A percentile compares a stretch with the other conserved stretches of the same genome.
Evolutionary conservation across 1,284 basidiomycete species (phyloP).

Genomic region (Phylloporus gajari): DNA sequence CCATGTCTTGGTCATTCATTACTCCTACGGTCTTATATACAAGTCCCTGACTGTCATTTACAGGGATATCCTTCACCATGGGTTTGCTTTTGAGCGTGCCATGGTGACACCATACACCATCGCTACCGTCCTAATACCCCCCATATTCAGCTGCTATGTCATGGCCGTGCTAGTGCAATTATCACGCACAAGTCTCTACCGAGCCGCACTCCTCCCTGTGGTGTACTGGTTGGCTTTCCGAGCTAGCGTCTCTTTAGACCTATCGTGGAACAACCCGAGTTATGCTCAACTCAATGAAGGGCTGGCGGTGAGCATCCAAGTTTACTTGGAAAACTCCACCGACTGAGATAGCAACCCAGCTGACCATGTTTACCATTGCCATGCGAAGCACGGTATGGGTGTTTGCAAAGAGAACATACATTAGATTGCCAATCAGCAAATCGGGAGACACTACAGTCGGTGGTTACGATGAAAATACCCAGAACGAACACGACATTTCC

Average conservation of each 20-base stretch:
- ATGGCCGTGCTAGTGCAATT: constrained; percentile 47
- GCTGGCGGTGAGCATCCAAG: constrained; percentile 29
- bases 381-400: constrained; percentile 41
- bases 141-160: constrained; percentile 26
- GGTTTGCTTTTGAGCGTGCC: constrained; percentile 28
- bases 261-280: constrained; percentile 29
- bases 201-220: constrained; percentile 38
- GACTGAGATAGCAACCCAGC: constrained; percentile 19
- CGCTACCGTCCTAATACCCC: constrained; percentile 31
- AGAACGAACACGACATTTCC: neutral
- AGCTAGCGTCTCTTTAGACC: constrained; percentile 30
- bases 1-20: constrained; percentile 34
- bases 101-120: constrained; percentile 35
- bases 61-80: constrained; percentile 24
- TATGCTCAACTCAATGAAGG: constrained; percentile 36
- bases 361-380: constrained; percentile 37
- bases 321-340: too few relatives aligned
- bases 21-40: neutral
- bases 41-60: constrained; percentile 18
- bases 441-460: neutral
- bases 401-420: constrained; percentile 26
- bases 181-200: constrained; percentile 26
- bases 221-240: constrained; percentile 29
- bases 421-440: constrained; percentile 23
- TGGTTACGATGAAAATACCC: constrained; percentile 1